Evolutionary conservation across 306 rosid species (phyloP), one percentile per base, ranked within the genome.

Genomic region (Malus asiatica): DNA sequence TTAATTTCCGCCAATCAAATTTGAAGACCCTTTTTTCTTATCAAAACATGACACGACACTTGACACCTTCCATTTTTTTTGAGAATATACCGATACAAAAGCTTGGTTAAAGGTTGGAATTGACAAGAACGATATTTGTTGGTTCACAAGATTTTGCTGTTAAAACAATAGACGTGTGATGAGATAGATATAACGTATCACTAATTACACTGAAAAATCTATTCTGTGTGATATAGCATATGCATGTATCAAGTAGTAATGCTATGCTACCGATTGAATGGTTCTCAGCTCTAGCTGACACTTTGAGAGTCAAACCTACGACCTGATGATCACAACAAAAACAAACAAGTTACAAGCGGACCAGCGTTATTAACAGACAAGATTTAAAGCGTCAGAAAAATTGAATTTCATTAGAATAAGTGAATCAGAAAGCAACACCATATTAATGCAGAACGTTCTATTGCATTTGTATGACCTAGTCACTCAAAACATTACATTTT

Each of bases 261-360:
- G 1, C 3, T 16, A 15, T 20, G 2, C 0, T 18, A 48, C 2
- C 42, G 3, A 15, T 48, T 15, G 15, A 48, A 5, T 5, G 3
- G 0, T 3, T 15, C 3, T 48, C 19, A 15, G 0, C 8, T 48
- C 2, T 15, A 15, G 15, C 0, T 1, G 0, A 5, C 3, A 1
- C 1, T 46, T 48, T 15, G 20, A 14, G 1, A 48, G 8, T 4
- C 53, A 6, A 48, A 48, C 3, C 5, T 48, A 14, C 2, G 19
- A 5, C 19, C 18, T 2, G 0, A 48, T 2, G 1, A 46, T 13
- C 52, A 46, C 52, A 46, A 46, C 6, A 15, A 48, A 48, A 48
- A 14, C 53, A 2, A 48, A 15, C 0, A 48, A 14, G 53, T 48
- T 48, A 48, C 55, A 48, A 15, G 55, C 20, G 55, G 55, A 15